Evolutionary conservation across 2,329 filamentous ascomycete species (phyloP), one percentile per base, ranked within the genome.

Genomic region (Albophoma yamanashiensis): DNA sequence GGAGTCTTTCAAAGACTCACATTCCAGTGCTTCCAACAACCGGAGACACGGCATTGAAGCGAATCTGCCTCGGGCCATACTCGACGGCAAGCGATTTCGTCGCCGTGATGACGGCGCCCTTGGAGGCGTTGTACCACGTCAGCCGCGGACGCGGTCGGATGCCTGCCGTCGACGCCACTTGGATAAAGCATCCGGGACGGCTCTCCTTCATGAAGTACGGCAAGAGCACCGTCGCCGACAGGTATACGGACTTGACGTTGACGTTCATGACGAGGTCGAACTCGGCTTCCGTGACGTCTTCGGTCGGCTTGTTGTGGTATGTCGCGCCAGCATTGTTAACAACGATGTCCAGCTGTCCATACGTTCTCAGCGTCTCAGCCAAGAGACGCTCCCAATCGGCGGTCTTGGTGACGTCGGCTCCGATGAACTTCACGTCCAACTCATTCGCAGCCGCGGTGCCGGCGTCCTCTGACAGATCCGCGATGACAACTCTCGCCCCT

Each of bases 41-140:
- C 0, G 88, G 88, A 55, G 85, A 89, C 17, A 92, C 83, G 1
- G 83, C 81, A 63, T 91, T 91, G 67, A 92, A 86, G 0, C 88
- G 82, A 64, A 92, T 89, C 64, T 89, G 81, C 59, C 89, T 81
- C 0, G 83, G 80, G 0, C 85, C 89, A 65, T 88, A 92, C 70
- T 92, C 89, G 1, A 88, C 85, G 0, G 88, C 89, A 64, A 92
- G 71, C 1, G 73, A 69, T 70, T 81, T 81, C 0, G 77, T 79
- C 45, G 82, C 83, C 56, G 81, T 87, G 65, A 81, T 80, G 14
- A 87, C 81, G 0, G 86, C 86, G 0, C 82, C 85, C 69, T 89
- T 89, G 52, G 81, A 83, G 1, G 86, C 84, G 67, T 88, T 89
- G 67, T 89, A 89, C 86, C 86, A 89, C 1, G 86, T 85, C 55